phyloP scores from a whole-genome alignment of 192 early-diverging fungal species.

The Entophlyctis luteolus region DNA sequence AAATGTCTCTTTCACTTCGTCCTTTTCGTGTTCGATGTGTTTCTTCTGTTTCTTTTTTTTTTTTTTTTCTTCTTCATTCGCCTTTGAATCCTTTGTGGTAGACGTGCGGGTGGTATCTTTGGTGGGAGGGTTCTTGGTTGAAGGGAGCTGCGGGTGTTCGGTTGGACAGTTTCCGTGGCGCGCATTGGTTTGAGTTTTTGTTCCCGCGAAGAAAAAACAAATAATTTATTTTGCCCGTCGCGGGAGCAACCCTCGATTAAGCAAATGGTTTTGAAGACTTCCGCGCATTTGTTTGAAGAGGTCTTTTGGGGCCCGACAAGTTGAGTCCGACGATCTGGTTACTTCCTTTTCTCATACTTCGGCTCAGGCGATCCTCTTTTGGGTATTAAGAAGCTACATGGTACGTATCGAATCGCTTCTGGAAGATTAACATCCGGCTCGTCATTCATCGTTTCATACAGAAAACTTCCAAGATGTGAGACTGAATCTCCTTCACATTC shows the following conservation, averaged over 20 bases:
- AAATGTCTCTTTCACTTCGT: too few relatives aligned
- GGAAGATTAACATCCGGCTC: too few relatives aligned
- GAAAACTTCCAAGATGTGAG: conserved; percentile 22
- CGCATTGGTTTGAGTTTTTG: background rate
- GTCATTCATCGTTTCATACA: background rate
- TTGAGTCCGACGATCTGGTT: background rate
- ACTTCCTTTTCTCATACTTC: background rate
- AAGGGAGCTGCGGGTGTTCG: background rate
- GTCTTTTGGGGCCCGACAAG: conserved; percentile 44
- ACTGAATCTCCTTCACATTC: background rate
- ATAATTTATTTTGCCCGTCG: too few relatives aligned
- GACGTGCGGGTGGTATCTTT: background rate
- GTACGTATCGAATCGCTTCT: conserved; percentile 25
- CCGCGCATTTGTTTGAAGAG: conserved; percentile 30
- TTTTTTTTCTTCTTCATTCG: background rate
- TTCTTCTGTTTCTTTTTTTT: background rate
- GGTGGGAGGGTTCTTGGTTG: background rate
- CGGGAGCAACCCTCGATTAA: too few relatives aligned
- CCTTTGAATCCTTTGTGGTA: background rate
- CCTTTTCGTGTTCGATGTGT: background rate
- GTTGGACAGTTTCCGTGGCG: background rate
- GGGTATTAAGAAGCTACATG: conserved; percentile 29
- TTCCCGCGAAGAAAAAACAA: too few relatives aligned
- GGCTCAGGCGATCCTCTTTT: conserved; percentile 28
- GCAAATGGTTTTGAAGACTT: background rate